A percentile compares a stretch with the other conserved stretches of the same genome.
These are phyloP conservation scores for Xylariaceae sp. DNA, from an alignment of 2,329 filamentous ascomycete genomes.

Conservation along the genomic window DNA sequence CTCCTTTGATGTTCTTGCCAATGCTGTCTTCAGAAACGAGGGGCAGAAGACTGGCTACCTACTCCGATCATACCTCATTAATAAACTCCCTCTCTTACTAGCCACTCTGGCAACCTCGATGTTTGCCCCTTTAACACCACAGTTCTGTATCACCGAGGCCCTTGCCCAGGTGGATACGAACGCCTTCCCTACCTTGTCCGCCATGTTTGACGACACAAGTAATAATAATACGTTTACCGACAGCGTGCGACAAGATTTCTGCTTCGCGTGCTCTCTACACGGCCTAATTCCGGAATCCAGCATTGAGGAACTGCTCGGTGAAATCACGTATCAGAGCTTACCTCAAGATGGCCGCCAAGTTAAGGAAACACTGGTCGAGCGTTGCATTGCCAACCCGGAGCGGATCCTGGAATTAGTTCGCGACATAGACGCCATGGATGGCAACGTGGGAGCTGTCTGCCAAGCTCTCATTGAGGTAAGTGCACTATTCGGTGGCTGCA, in stretches of 20 bases:
- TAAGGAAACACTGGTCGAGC: conserved; percentile 71
- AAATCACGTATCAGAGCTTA: conserved; percentile 74
- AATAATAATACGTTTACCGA: conserved; percentile 54
- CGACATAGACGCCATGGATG: conserved; percentile 84
- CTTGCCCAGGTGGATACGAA: conserved; percentile 77
- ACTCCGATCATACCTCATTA: conserved; percentile 80
- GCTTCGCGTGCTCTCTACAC: conserved; percentile 86
- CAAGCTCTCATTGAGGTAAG: conserved; percentile 68
- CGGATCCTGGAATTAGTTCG: conserved; percentile 70
- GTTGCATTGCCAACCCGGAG: conserved; percentile 72
- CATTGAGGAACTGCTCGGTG: conserved; percentile 74
- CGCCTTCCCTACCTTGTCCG: conserved; percentile 58
- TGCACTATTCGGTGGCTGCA: conserved; percentile 1
- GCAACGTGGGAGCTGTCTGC: conserved; percentile 82
- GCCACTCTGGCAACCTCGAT: conserved; percentile 54
- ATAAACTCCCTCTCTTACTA: conserved; percentile 54
- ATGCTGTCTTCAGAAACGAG: conserved; percentile 67
- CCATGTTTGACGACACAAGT: conserved; percentile 56
- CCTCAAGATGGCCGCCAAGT: conserved; percentile 68
- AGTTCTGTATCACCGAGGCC: conserved; percentile 66
- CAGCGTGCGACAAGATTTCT: conserved; percentile 64
- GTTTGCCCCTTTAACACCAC: conserved; percentile 69
- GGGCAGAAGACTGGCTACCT: conserved; percentile 59
- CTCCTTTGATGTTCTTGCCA: conserved; percentile 84
- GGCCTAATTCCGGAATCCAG: conserved; percentile 72